A percentile compares a stretch with the other conserved stretches of the same genome.
These are phyloP conservation scores for Colletotrichum musae DNA, from an alignment of 2,329 filamentous ascomycete species.

Conservation along the genomic window DNA sequence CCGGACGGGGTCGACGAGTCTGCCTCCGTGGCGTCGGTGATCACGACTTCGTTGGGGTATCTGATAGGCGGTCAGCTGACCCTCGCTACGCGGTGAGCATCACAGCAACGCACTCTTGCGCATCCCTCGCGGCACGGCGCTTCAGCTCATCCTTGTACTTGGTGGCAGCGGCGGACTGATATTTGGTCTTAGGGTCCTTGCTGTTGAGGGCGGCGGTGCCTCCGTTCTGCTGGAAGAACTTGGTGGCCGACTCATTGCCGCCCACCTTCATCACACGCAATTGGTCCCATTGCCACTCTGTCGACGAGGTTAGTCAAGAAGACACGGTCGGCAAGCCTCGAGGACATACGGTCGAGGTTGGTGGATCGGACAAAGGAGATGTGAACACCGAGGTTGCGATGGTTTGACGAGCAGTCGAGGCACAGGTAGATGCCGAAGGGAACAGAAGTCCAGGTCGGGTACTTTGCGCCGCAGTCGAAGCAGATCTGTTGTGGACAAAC, in stretches of 20 bases:
- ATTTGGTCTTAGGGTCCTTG: constrained; percentile 98
- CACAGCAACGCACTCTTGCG: constrained; percentile 77
- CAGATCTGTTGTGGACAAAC: constrained; percentile 76
- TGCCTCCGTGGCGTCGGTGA: constrained; percentile 79
- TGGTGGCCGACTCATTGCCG: constrained; percentile 97
- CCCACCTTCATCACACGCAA: constrained; percentile 98
- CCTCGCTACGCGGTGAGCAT: not conserved
- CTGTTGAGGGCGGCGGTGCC: constrained; percentile 93
- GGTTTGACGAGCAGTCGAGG: constrained; percentile 96
- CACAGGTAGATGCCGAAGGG: constrained; percentile 98
- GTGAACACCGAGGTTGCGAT: constrained; percentile 97
- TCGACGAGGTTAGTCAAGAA: constrained; percentile 29
- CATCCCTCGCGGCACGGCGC: constrained; percentile 85
- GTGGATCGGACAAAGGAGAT: constrained; percentile 99
- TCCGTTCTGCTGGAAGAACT: constrained; percentile 97
- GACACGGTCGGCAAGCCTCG: constrained; percentile 25
- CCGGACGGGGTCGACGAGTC: constrained; percentile 83
- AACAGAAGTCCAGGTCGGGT: constrained; percentile 98
- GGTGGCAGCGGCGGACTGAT: constrained; percentile 90
- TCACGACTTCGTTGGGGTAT: constrained; percentile 86
- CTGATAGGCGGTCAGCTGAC: constrained; percentile 61
- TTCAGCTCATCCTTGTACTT: constrained; percentile 99
- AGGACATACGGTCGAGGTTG: constrained; percentile 91
- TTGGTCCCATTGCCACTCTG: constrained; percentile 99
- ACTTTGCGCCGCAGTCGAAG: constrained; percentile 98